These are phyloP conservation scores for Ophiostoma triangulosporum DNA, from an alignment of 2,329 filamentous ascomycete genomes.

Conservation along the genomic window DNA sequence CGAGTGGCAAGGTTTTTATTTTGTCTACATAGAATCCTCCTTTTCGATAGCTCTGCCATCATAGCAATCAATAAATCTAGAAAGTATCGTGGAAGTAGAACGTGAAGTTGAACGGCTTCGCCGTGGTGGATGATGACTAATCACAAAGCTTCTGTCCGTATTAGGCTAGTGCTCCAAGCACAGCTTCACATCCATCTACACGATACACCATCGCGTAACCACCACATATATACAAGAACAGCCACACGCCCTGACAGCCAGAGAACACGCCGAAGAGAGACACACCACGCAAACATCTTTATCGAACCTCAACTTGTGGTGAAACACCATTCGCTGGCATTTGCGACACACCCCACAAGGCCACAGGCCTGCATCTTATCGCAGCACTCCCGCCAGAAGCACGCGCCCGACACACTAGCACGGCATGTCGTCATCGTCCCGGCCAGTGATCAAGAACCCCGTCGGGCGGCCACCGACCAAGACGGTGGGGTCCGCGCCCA, in stretches of 20 bases:
- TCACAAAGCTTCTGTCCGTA: neutral
- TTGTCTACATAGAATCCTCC: conserved; percentile 2
- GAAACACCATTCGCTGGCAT: too few relatives aligned
- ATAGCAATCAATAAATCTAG: neutral
- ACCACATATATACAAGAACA: neutral
- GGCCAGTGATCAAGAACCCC: neutral
- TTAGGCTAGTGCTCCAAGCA: neutral
- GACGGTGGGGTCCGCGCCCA: neutral
- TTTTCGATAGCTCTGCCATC: neutral
- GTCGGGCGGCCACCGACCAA: neutral
- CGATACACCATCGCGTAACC: too few relatives aligned
- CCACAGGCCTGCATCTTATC: too few relatives aligned
- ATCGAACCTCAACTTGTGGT: too few relatives aligned
- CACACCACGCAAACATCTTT: too few relatives aligned
- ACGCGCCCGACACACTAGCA: neutral
- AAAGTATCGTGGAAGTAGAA: too few relatives aligned
- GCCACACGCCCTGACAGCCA: too few relatives aligned
- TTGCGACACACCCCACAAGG: too few relatives aligned
- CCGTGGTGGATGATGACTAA: neutral
- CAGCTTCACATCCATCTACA: neutral
- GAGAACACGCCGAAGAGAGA: too few relatives aligned
- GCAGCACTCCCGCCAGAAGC: too few relatives aligned
- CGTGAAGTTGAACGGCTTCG: too few relatives aligned
- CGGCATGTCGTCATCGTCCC: neutral
- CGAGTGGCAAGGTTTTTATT: conserved; percentile 1